A percentile compares a stretch with the other conserved stretches of the same genome.
phyloP scores from a whole-genome alignment of 305 asterid genomes.

The Solanum chacoense region DNA sequence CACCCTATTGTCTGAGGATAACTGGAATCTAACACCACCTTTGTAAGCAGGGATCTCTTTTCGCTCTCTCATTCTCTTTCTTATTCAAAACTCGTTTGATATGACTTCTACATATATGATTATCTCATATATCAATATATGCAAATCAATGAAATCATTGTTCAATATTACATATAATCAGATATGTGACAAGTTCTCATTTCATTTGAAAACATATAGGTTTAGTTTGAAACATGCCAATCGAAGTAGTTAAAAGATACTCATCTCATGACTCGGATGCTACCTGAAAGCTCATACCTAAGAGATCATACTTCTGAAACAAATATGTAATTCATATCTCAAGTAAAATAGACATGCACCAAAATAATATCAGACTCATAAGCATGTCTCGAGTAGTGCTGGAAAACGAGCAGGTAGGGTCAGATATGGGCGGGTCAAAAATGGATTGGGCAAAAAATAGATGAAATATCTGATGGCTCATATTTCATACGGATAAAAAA shows the following conservation, averaged over 20 bases:
- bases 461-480: not conserved
- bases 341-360: not conserved
- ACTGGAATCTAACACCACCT: not conserved
- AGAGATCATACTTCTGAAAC: not conserved
- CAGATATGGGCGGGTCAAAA: not conserved
- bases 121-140: not conserved
- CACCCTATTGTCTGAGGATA: not conserved
- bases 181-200: not conserved
- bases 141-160: not conserved
- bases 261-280: not conserved
- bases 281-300: not conserved
- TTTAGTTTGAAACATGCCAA: not conserved
- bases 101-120: not conserved
- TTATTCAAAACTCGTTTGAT: not conserved
- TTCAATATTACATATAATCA: not conserved
- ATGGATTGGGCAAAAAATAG: not conserved
- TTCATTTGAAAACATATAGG: not conserved
- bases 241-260: not conserved
- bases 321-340: not conserved
- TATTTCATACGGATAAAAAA: not conserved
- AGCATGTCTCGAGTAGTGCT: not conserved
- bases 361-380: not conserved
- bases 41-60: not conserved
- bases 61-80: not conserved
- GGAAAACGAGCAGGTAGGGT: not conserved